Evolutionary conservation across 108 stramenopile species (phyloP).

Genomic region (Nitzschia sp.): DNA sequence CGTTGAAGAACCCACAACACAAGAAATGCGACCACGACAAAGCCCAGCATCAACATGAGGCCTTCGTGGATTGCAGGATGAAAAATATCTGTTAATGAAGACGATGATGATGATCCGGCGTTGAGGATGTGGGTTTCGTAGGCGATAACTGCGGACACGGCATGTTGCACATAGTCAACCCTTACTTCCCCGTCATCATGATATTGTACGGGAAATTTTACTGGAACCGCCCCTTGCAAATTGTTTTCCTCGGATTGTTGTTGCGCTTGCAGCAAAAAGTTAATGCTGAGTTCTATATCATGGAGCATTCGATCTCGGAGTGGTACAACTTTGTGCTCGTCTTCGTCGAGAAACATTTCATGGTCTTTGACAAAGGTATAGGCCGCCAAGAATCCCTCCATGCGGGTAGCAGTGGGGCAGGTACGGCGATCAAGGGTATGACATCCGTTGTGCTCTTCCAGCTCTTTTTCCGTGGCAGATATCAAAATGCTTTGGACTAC

Average conservation of each 20-base stretch:
- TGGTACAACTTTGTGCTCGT: neutral
- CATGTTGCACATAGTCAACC: slow-evolving; percentile 45
- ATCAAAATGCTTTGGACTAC: slow-evolving; percentile 23
- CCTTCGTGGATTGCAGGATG: too few species aligned
- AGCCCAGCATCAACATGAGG: too few species aligned
- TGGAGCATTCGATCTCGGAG: slow-evolving; percentile 18
- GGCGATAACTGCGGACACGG: slow-evolving; percentile 39
- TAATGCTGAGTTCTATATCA: slow-evolving; percentile 21
- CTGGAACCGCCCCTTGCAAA: slow-evolving; percentile 38
- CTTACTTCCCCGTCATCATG: slow-evolving; percentile 21
- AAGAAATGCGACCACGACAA: too few species aligned
- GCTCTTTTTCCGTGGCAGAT: neutral
- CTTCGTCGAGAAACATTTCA: slow-evolving; percentile 28
- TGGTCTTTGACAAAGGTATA: slow-evolving; percentile 29
- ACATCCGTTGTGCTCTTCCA: slow-evolving; percentile 28
- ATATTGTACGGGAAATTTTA: slow-evolving; percentile 4
- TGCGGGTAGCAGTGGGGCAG: slow-evolving; percentile 36
- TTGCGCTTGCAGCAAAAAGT: slow-evolving; percentile 37
- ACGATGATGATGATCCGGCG: neutral
- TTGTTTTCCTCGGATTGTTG: slow-evolving; percentile 17
- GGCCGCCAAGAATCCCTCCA: slow-evolving; percentile 36
- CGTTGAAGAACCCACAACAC: too few species aligned
- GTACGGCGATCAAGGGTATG: slow-evolving; percentile 28
- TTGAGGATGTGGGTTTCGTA: slow-evolving; percentile 27
- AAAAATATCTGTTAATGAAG: neutral